These are phyloP conservation scores for Ophiostoma sp. DNA, from an alignment of 2,329 filamentous ascomycete species.

Conservation along the genomic window DNA sequence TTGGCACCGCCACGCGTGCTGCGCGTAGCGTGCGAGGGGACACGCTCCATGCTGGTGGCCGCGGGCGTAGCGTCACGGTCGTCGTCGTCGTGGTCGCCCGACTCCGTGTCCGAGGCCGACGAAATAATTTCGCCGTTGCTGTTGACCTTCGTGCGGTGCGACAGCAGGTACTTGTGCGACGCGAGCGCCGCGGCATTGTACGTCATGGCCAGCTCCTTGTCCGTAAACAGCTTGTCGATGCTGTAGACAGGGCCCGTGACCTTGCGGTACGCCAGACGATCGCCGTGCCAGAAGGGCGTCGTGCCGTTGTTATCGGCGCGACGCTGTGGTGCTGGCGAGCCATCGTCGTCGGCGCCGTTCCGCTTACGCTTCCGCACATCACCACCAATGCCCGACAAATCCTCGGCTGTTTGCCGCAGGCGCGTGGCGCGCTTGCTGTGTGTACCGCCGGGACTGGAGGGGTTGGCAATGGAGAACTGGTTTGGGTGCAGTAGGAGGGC, in stretches of 20 bases:
- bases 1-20: constrained; percentile 60
- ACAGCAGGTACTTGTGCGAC: constrained; percentile 61
- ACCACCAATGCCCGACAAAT: constrained; percentile 53
- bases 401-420: constrained; percentile 61
- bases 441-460: constrained; percentile 62
- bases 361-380: constrained; percentile 65
- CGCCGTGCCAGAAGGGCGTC: constrained; percentile 63
- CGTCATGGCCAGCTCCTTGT: constrained; percentile 66
- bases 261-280: constrained; percentile 56
- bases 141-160: constrained; percentile 53
- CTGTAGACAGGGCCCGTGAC: constrained; percentile 63
- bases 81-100: constrained; percentile 53
- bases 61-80: constrained; percentile 41
- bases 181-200: constrained; percentile 64
- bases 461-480: constrained; percentile 66
- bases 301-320: constrained; percentile 59
- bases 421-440: constrained; percentile 65
- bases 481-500: constrained; percentile 67
- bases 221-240: constrained; percentile 69
- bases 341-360: constrained; percentile 57
- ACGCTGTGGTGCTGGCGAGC: constrained; percentile 60
- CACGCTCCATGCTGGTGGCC: constrained; percentile 62
- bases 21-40: constrained; percentile 63
- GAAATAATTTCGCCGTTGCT: constrained; percentile 51
- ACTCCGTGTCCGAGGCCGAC: constrained; percentile 56